Base-by-base conservation (phyloP, 1,139 yeast species). In the Hanseniaspora uvarum region DNA sequence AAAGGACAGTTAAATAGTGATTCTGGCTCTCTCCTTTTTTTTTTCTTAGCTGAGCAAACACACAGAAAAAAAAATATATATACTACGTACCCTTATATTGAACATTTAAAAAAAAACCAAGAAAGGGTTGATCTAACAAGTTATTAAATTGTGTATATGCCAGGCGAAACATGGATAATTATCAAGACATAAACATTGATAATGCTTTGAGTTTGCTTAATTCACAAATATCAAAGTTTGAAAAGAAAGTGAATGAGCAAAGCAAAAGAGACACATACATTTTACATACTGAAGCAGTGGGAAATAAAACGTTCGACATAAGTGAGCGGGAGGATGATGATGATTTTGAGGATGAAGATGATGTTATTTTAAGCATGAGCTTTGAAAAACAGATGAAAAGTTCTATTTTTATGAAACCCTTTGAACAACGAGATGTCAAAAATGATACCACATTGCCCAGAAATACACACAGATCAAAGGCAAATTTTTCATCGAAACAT, bases 171-270 rank as follows among this genome's bases (percentile, higher is more conserved):
- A 50, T 41, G 47, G 19, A 24, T 11, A 44, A 14, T 43, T 37
- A 43, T n/a, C 43, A 43, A 6, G 45, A 50, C 11, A 37, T 43
- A 16, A 44, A 50, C 41, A 50, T 50, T 6, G 53, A 50, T 14
- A 31, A 23, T 28, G 48, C 48, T 16, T 21, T 50, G 19, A 28
- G 28, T 26, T 28, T 50, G 18, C 38, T 50, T 8, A 50, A 43
- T 18, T 28, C 21, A 3, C 53, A 44, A 21, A 50, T 50, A 10
- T 43, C 46, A 14, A 50, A 44, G 18, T 43, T 50, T 21, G 53
- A 39, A 31, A 40, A 36, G 14, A 36, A 46, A 21, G 39, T 50
- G 12, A 40, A 24, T 12, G 33, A 18, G 4, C 46, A 44, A n/a
- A 44, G n/a, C 37, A 44, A 31, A 31, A 44, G 46, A 31, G 24